Conservation (phyloP, 108 stramenopile species). For the Mayamaea pseudoterrestris region DNA sequence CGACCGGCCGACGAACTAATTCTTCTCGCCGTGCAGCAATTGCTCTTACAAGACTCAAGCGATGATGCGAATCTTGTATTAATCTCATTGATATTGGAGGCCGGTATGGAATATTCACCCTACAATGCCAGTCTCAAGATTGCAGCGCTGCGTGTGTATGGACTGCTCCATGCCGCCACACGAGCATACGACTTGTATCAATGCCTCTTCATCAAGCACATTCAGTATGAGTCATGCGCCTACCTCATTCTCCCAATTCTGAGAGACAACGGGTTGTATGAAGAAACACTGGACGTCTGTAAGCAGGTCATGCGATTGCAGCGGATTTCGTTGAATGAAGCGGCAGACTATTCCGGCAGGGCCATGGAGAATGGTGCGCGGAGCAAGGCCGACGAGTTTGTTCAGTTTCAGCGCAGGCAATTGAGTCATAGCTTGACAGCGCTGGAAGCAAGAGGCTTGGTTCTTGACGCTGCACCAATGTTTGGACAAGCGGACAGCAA, state of each 20-base stretch:
- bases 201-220: conserved; percentile 53
- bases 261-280: conserved; percentile 52
- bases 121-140: conserved; percentile 71
- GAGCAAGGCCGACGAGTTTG: conserved; percentile 60
- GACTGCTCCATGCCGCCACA: conserved; percentile 19
- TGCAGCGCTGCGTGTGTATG: conserved; percentile 42
- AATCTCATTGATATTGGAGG: conserved; percentile 44
- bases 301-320: conserved; percentile 47
- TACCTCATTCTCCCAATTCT: conserved; percentile 52
- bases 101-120: conserved; percentile 57
- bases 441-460: conserved; percentile 46
- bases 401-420: conserved; percentile 47
- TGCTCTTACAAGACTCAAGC: no score
- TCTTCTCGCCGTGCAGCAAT: conserved; percentile 37
- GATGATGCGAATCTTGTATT: conserved; percentile 12
- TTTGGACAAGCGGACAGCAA: conserved; percentile 20
- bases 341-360: conserved; percentile 39
- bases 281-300: conserved; percentile 38
- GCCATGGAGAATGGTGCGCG: conserved; percentile 47
- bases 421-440: conserved; percentile 49
- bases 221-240: conserved; percentile 67
- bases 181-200: conserved; percentile 41
- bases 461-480: conserved; percentile 58
- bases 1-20: conserved; percentile 69
- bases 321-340: conserved; percentile 37